Conservation (phyloP, 345 rosid species). For the Heritiera fomes region DNA sequence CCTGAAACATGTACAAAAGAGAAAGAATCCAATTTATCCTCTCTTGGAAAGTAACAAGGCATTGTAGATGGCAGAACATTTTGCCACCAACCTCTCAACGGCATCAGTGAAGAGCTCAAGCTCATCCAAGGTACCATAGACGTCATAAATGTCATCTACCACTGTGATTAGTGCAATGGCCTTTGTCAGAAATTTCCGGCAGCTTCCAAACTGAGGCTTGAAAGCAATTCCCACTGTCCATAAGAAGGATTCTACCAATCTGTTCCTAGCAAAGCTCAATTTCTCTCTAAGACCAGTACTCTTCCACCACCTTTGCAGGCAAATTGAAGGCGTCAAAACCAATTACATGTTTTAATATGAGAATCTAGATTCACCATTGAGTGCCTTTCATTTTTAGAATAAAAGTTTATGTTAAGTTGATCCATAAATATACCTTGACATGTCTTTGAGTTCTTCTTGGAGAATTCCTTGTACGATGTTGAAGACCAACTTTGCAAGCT, state of each 20-base stretch:
- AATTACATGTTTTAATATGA: neutral
- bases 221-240: constrained; percentile 2
- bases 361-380: too few relatives aligned
- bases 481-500: neutral
- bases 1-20: neutral
- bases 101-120: constrained; percentile 1
- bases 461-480: neutral
- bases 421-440: neutral
- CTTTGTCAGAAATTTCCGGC: neutral
- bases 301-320: constrained; percentile 4
- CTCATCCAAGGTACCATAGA: neutral
- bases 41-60: neutral
- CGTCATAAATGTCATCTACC: neutral
- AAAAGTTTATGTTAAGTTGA: too few relatives aligned
- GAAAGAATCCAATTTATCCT: neutral
- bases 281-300: neutral
- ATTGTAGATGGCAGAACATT: neutral
- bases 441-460: neutral
- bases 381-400: too few relatives aligned
- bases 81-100: neutral
- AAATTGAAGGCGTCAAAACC: neutral
- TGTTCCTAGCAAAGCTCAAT: constrained; percentile 1
- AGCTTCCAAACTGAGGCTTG: neutral
- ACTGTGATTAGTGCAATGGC: neutral
- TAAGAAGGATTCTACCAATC: neutral